Conservation (phyloP, 192 early-diverging fungal species). For the Coemansia sp. region DNA sequence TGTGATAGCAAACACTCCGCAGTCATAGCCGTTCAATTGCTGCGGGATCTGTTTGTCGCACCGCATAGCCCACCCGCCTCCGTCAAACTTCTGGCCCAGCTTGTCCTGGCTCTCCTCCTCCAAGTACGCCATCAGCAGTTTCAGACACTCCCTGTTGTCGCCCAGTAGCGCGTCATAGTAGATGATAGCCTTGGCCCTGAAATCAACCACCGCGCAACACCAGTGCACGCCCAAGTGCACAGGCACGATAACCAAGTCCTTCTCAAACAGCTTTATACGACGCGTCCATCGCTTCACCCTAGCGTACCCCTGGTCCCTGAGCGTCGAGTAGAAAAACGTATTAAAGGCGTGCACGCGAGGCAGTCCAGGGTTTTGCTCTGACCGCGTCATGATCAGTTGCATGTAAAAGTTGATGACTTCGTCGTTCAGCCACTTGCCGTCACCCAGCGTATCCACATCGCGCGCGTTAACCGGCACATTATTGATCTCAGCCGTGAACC, state of each 20-base stretch:
- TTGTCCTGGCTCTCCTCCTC: constrained; percentile 74
- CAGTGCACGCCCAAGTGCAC: constrained; percentile 81
- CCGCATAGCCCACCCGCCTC: constrained; percentile 63
- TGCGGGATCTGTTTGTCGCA: constrained; percentile 72
- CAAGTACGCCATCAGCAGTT: constrained; percentile 61
- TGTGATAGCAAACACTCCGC: constrained; percentile 89
- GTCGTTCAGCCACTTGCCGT: constrained; percentile 89
- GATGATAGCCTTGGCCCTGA: constrained; percentile 59
- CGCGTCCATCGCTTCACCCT: constrained; percentile 81
- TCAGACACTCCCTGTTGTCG: constrained; percentile 56
- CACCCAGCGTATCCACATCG: constrained; percentile 72
- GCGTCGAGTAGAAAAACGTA: constrained; percentile 83
- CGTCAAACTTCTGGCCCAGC: constrained; percentile 59
- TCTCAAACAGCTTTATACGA: constrained; percentile 63
- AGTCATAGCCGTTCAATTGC: constrained; percentile 90
- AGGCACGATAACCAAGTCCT: constrained; percentile 79
- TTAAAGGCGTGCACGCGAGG: constrained; percentile 85
- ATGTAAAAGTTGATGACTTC: constrained; percentile 96
- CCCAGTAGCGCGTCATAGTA: constrained; percentile 85
- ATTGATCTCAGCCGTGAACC: constrained; percentile 32
- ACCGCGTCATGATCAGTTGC: constrained; percentile 68
- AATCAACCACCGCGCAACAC: constrained; percentile 66
- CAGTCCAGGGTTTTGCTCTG: constrained; percentile 46
- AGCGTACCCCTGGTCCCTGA: constrained; percentile 68
- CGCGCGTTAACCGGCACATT: constrained; percentile 59